A percentile compares a stretch with the other conserved stretches of the same genome.
phyloP scores from a whole-genome alignment of 352 stramenopile species.

The Phytophthora meadii region DNA sequence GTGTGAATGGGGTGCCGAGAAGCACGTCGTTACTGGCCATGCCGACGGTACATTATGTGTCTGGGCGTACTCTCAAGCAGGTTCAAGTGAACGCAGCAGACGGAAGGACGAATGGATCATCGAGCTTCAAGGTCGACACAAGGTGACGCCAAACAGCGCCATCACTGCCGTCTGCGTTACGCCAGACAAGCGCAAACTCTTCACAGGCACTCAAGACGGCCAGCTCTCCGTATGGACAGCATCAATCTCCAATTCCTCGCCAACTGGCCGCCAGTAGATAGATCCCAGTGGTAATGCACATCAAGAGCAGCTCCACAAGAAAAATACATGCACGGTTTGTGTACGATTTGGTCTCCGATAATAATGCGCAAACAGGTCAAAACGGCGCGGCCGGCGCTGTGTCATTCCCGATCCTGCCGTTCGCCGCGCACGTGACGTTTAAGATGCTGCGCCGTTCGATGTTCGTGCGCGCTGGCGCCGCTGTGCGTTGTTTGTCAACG shows the following conservation, averaged over 20 bases:
- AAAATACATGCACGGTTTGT: slow-evolving; percentile 20
- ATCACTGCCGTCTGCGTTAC: slow-evolving; percentile 63
- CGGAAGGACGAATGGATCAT: slow-evolving; percentile 56
- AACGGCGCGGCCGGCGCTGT: not conserved
- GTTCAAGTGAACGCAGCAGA: slow-evolving; percentile 13
- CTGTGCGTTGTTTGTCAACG: slow-evolving; percentile 29
- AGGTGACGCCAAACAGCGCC: slow-evolving; percentile 44
- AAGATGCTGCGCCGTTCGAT: slow-evolving; percentile 28
- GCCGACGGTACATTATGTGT: slow-evolving; percentile 66
- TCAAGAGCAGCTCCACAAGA: slow-evolving; percentile 20
- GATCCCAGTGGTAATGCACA: too few species aligned
- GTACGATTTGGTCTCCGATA: not conserved
- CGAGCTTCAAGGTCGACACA: slow-evolving; percentile 60
- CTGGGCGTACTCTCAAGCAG: slow-evolving; percentile 67
- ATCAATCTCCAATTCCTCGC: slow-evolving; percentile 6
- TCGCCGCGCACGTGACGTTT: not conserved
- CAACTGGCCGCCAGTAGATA: slow-evolving; percentile 6
- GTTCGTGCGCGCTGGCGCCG: slow-evolving; percentile 8
- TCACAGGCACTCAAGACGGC: slow-evolving; percentile 62
- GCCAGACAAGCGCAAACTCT: slow-evolving; percentile 66
- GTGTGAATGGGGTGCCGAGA: slow-evolving; percentile 70
- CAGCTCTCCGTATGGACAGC: slow-evolving; percentile 60
- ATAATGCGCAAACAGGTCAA: slow-evolving; percentile 32
- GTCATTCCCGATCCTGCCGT: slow-evolving; percentile 7
- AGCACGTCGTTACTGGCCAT: slow-evolving; percentile 70